Base-by-base conservation (phyloP, 768 basidiomycete genomes). In the Chalciporus chontae region DNA sequence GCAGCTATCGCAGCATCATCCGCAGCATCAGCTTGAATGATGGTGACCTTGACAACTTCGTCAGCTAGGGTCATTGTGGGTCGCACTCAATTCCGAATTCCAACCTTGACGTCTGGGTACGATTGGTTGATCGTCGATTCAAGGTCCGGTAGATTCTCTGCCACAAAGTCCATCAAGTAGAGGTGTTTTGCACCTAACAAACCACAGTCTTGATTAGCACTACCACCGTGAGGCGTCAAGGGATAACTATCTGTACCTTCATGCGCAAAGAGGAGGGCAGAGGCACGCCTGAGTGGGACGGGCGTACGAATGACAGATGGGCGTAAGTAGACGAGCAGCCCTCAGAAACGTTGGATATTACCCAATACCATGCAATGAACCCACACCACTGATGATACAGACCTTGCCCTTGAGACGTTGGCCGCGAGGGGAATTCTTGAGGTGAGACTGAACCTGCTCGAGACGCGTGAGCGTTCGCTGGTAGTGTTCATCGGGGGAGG, bases 321-420 rank as follows among this genome's bases (percentile, higher is more conserved):
- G 52, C 48, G 48, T 52, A 40, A 66, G 61, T 37, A 31, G 41
- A 37, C n/a, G 32, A 40, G 40, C 40, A 32, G 37, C 41, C 23
- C 19, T 26, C n/a, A 42, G 43, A 45, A 53, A 55, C 41, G 43
- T 43, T 53, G 34, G 41, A 54, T 48, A 43, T 56, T 69, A 94
- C 86, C 94, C 94, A 52, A 96, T 96, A 15, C 94, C 94, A 63
- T 85, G 84, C 56, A 87, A 63, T 17, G 90, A 93, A 26, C 88
- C 87, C 26, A 86, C 91, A 15, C 94, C 94, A 0, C 94, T 95
- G 58, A 95, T 79, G 48, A 95, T 76, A 59, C 86, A 90, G 21
- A 94, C 89, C 67, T 92, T 94, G 54, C 77, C 82, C 62, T 75
- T 76, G 55, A 94, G 75, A 58, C 82, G 76, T 17, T 69, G 72